These are phyloP conservation scores for Pittosporum tobira DNA, from an alignment of 129 eudicot species.

Conservation along the genomic window DNA sequence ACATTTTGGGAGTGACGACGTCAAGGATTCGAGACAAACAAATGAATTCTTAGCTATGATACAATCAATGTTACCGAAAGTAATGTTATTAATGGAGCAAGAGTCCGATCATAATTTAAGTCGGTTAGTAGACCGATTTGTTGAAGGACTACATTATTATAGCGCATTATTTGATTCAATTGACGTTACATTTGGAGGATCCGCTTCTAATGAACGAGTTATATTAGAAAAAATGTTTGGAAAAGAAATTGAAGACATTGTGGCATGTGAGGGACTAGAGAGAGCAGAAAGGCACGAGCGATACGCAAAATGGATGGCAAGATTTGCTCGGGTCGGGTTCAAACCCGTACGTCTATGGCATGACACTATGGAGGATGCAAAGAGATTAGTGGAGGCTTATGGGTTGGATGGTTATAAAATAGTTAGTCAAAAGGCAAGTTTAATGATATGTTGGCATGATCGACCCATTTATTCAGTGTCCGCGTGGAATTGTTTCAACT, in stretches of 20 bases:
- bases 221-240: slow-evolving; percentile 49
- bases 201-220: slow-evolving; percentile 22
- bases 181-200: slow-evolving; percentile 23
- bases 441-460: slow-evolving; percentile 63
- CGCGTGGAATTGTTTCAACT: slow-evolving; percentile 30
- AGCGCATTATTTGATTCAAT: slow-evolving; percentile 49
- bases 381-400: slow-evolving; percentile 22
- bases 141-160: slow-evolving; percentile 45
- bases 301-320: slow-evolving; percentile 24
- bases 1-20: slow-evolving; percentile 22
- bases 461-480: slow-evolving; percentile 54
- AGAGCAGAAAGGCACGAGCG: slow-evolving; percentile 56
- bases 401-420: slow-evolving; percentile 37
- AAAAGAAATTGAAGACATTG: slow-evolving; percentile 38
- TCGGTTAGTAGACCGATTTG: slow-evolving; percentile 38
- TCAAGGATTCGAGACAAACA: slow-evolving; percentile 23
- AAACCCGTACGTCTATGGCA: slow-evolving; percentile 41
- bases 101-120: slow-evolving; percentile 44
- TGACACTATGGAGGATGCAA: slow-evolving; percentile 37
- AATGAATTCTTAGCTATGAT: slow-evolving; percentile 32
- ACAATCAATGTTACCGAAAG: slow-evolving; percentile 34
- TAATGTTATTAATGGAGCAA: slow-evolving; percentile 38
- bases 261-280: slow-evolving; percentile 49
- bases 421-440: slow-evolving; percentile 25
- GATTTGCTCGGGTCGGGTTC: slow-evolving; percentile 38